Evolutionary conservation across 257 asterid genomes (phyloP).

Genomic region (Henckelia pumila): DNA sequence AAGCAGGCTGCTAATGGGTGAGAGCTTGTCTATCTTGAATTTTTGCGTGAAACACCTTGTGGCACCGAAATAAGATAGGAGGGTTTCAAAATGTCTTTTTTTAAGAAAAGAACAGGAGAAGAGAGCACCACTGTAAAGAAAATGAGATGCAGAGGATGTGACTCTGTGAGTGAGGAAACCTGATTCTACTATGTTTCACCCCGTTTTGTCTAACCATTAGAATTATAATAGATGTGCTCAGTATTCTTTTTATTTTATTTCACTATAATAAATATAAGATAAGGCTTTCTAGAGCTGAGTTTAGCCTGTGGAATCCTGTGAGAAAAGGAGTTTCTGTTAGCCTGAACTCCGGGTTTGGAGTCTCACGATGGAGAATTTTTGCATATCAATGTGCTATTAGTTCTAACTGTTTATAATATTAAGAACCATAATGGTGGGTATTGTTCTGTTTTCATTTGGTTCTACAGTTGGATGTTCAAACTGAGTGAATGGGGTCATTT

Average conservation of each 20-base stretch:
- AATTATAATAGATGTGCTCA: neutral
- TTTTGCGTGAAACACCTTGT: constrained; percentile 25
- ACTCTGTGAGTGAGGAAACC: neutral
- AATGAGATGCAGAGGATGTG: constrained; percentile 22
- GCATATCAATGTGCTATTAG: constrained; percentile 2
- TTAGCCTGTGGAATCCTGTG: neutral
- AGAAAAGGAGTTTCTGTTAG: neutral
- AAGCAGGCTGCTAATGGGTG: constrained; percentile 98
- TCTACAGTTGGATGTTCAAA: constrained; percentile 93
- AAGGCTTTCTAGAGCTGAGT: constrained; percentile 7
- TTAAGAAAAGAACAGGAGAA: constrained; percentile 7
- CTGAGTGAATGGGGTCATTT: constrained; percentile 96
- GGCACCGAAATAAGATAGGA: constrained; percentile 17
- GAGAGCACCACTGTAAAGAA: constrained; percentile 4
- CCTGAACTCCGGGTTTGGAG: neutral
- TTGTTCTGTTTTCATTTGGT: constrained; percentile 25
- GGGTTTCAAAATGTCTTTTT: constrained; percentile 6
- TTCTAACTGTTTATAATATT: constrained; percentile 5
- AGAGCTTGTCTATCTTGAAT: constrained; percentile 30
- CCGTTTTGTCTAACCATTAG: constrained; percentile 12
- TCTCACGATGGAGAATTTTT: neutral
- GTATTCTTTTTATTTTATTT: neutral
- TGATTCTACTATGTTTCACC: constrained; percentile 11
- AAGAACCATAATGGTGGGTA: constrained; percentile 12
- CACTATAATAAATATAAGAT: neutral